Conservation (phyloP, 2,329 filamentous ascomycete species). For the Curvularia lunata region DNA sequence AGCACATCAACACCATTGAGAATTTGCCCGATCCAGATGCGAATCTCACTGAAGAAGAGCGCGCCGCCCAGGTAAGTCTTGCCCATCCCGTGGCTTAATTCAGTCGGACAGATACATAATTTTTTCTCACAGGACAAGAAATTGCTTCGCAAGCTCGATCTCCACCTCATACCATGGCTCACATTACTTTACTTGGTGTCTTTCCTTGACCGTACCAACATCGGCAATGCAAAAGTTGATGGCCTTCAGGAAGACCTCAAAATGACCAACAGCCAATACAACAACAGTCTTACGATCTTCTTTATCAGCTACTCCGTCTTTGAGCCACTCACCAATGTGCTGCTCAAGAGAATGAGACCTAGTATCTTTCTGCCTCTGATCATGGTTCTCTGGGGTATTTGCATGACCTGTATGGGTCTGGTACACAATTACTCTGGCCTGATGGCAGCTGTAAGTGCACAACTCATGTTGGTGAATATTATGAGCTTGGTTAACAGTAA, state of each 20-base stretch:
- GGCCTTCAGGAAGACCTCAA: conserved; percentile 64
- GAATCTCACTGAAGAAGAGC: conserved; percentile 68
- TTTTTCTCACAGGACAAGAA: conserved; percentile 61
- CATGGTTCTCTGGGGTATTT: conserved; percentile 70
- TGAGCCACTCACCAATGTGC: conserved; percentile 77
- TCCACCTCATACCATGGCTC: conserved; percentile 68
- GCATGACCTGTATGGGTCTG: conserved; percentile 73
- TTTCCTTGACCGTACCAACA: conserved; percentile 75
- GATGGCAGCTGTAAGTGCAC: conserved; percentile 61
- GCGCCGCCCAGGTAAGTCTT: conserved; percentile 60
- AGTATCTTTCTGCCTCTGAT: conserved; percentile 82
- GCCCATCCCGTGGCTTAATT: neutral
- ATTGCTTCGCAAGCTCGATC: conserved; percentile 67
- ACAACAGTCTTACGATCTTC: conserved; percentile 79
- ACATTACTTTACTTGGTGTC: conserved; percentile 75
- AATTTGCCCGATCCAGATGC: conserved; percentile 65
- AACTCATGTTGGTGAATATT: too few relatives aligned
- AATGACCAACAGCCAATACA: conserved; percentile 72
- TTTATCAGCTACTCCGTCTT: conserved; percentile 85
- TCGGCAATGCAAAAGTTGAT: conserved; percentile 73
- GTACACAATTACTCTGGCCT: conserved; percentile 68
- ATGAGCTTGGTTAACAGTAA: neutral
- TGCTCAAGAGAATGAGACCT: conserved; percentile 77
- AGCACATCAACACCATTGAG: conserved; percentile 22
- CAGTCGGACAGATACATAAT: neutral